A percentile compares a stretch with the other conserved stretches of the same genome.
Evolutionary conservation across 345 rosid species (phyloP).

Genomic region (Firmiana major): DNA sequence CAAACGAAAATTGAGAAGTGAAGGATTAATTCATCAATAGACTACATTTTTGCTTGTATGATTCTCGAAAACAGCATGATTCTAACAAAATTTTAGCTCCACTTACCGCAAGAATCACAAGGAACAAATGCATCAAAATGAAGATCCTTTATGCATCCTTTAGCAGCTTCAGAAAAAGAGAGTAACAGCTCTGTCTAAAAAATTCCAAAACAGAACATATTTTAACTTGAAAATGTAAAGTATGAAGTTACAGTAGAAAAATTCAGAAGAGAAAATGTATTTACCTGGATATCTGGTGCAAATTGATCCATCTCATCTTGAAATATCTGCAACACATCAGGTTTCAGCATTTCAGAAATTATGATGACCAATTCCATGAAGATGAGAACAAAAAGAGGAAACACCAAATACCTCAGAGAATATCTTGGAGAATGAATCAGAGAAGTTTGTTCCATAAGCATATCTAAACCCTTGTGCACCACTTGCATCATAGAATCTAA

Average conservation of each 20-base stretch:
- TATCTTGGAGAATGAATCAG: conserved; percentile 79
- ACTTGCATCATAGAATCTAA: conserved; percentile 35
- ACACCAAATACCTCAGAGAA: conserved; percentile 66
- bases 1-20: background rate
- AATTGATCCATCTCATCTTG: conserved; percentile 45
- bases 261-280: conserved; percentile 17
- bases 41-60: background rate
- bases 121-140: conserved; percentile 70
- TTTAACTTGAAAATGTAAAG: conserved; percentile 18
- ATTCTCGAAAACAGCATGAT: background rate
- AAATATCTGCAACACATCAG: conserved; percentile 57
- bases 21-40: background rate
- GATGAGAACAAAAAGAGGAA: conserved; percentile 5
- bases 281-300: conserved; percentile 73
- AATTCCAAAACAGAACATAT: conserved; percentile 10
- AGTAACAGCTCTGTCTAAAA: conserved; percentile 62
- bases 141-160: conserved; percentile 77
- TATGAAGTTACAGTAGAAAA: conserved; percentile 14
- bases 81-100: conserved; percentile 5
- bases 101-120: conserved; percentile 85
- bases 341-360: conserved; percentile 19
- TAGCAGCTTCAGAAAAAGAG: conserved; percentile 80
- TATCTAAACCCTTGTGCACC: conserved; percentile 51
- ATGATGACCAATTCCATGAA: conserved; percentile 4
- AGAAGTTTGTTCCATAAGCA: conserved; percentile 57